Evolutionary conservation across 2,329 filamentous ascomycete genomes (phyloP), one percentile per base, ranked within the genome.

Genomic region (Orbilia javanica): DNA sequence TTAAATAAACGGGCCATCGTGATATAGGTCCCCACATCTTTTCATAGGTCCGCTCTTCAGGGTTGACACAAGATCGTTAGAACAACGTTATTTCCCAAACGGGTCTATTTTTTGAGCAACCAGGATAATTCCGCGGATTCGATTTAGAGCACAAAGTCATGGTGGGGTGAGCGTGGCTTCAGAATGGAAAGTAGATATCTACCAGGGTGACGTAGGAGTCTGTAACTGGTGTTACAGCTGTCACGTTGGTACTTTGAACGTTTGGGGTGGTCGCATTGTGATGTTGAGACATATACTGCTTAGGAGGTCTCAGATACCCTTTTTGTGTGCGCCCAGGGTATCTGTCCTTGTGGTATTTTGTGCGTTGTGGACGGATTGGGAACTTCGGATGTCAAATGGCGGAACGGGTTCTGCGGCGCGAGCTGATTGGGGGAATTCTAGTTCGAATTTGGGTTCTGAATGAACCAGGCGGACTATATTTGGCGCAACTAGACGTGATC

Each of bases 261-360:
- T 60, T 42, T 60, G 34, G 55, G n/a, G 55, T 42, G 34, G 55
- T 60, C 55, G 55, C 55, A 60, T 42, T 39, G 34, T 60, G 31
- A 60, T 42, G 31, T 42, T 60, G 55, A 60, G 55, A 60, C 55
- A 60, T 36, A 15, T 20, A 34, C 31, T 27, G 50, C 27, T 53
- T 53, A 36, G 1, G 31, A 22, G 31, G 52, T 57, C 52, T 57
- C 52, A 31, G 29, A 42, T 60, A 4, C 46, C 10, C n/a, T 39
- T 60, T 39, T 18, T 11, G 20, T 36, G 29, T 8, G 15, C 36
- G 46, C n/a, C 31, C 7, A 18, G 7, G 13, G 18, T 10, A n/a
- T 15, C 15, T 25, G 29, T 22, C 13, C n/a, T 60, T 60, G 55
- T 60, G 55, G 55, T 60, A 60, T 60, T 60, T 60, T 60, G 34